Conservation (phyloP, 257 asterid genomes). For the Solanum ossicruentum region DNA sequence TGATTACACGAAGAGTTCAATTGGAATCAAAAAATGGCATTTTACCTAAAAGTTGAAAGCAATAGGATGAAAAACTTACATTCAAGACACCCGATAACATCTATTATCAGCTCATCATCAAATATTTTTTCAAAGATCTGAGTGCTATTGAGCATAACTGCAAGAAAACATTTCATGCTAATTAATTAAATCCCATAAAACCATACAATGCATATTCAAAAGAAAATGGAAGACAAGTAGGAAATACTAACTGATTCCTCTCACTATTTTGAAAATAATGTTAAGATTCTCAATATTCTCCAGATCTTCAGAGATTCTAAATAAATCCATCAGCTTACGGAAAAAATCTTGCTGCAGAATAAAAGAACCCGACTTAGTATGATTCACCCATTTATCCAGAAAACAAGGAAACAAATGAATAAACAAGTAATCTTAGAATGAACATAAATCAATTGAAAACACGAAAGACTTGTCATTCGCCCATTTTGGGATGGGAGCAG, state of each 20-base stretch:
- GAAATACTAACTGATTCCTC: slow-evolving; percentile 73
- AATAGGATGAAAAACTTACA: slow-evolving; percentile 32
- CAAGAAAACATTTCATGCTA: slow-evolving; percentile 13
- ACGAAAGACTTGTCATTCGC: not conserved
- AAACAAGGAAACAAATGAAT: not conserved
- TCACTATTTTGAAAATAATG: slow-evolving; percentile 67
- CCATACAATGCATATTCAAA: not conserved
- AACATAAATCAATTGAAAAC: not conserved
- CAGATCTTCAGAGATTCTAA: slow-evolving; percentile 73
- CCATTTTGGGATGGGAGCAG: not conserved
- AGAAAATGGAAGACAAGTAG: not conserved
- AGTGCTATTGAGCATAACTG: slow-evolving; percentile 77
- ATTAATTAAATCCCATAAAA: not conserved
- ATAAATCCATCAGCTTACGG: slow-evolving; percentile 70
- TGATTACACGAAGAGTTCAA: not conserved
- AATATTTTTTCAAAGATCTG: slow-evolving; percentile 88
- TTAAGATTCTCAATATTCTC: slow-evolving; percentile 74
- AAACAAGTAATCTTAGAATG: not conserved
- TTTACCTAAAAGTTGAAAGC: not conserved
- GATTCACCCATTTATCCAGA: not conserved
- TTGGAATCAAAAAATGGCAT: not conserved
- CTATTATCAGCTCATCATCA: slow-evolving; percentile 87
- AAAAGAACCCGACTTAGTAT: not conserved
- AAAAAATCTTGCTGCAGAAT: slow-evolving; percentile 67
- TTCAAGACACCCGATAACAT: slow-evolving; percentile 91